Evolutionary conservation across 495 filamentous ascomycete genomes (phyloP).

Genomic region (Penicillium subrubescens): DNA sequence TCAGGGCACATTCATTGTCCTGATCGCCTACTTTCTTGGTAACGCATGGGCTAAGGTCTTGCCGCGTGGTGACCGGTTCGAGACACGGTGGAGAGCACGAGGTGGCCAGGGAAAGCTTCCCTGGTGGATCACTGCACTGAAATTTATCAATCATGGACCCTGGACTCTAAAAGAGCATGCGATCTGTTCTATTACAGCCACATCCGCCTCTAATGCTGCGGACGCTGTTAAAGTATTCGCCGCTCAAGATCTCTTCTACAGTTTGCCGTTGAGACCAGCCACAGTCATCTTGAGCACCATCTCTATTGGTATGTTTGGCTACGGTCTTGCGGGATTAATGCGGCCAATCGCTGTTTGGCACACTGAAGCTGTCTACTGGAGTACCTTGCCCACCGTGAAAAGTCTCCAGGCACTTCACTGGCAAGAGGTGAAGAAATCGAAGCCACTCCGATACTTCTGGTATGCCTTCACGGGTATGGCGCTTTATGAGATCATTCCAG

Average conservation of each 20-base stretch:
- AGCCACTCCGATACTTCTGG: conserved; percentile 35
- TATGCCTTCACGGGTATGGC: conserved; percentile 35
- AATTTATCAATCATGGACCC: conserved; percentile 34
- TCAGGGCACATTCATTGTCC: conserved; percentile 39
- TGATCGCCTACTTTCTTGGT: conserved; percentile 45
- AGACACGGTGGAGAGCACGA: conserved; percentile 29
- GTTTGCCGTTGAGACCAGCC: conserved; percentile 23
- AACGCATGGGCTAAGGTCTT: conserved; percentile 44
- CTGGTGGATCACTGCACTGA: conserved; percentile 21
- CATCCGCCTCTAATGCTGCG: conserved; percentile 28
- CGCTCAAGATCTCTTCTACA: conserved; percentile 37
- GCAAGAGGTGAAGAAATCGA: conserved; percentile 31
- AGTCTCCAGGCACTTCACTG: conserved; percentile 37
- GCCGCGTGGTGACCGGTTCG: conserved; percentile 41
- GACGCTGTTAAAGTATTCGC: conserved; percentile 24
- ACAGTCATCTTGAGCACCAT: conserved; percentile 34
- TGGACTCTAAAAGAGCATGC: conserved; percentile 38
- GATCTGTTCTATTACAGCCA: conserved; percentile 34
- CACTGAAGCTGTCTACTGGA: conserved; percentile 49
- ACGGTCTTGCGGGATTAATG: conserved; percentile 55
- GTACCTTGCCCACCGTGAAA: conserved; percentile 34
- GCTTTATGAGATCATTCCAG: conserved; percentile 56
- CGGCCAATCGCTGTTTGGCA: conserved; percentile 56
- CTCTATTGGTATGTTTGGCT: conserved; percentile 51
- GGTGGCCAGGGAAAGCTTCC: conserved; percentile 28